Evolutionary conservation across 129 eudicot species (phyloP).

Genomic region (Artemisia tridentata): DNA sequence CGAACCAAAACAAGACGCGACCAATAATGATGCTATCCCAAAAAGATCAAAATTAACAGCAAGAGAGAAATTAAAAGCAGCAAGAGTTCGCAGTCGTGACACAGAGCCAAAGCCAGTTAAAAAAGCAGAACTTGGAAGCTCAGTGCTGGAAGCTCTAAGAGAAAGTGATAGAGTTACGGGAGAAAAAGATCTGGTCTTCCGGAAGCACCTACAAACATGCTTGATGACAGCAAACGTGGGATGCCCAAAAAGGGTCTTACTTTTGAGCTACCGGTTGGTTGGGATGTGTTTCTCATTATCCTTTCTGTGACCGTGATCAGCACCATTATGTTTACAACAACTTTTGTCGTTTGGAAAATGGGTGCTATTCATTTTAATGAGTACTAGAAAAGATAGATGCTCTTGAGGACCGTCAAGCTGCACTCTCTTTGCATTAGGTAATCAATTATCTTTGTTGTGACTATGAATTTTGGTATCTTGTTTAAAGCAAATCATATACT

Average conservation of each 20-base stretch:
- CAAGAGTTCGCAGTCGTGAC: constrained; percentile 75
- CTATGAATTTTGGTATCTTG: constrained; percentile 15
- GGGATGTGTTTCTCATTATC: constrained; percentile 64
- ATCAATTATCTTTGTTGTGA: neutral
- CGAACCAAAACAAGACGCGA: constrained; percentile 28
- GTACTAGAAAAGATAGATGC: constrained; percentile 37
- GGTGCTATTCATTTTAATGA: constrained; percentile 89
- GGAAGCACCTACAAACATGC: constrained; percentile 77
- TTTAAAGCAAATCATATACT: constrained; percentile 26
- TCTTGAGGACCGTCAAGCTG: neutral
- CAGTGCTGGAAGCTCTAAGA: constrained; percentile 62
- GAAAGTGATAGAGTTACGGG: constrained; percentile 60
- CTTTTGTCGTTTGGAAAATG: constrained; percentile 77
- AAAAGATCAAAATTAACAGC: constrained; percentile 78
- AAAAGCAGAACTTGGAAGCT: constrained; percentile 60
- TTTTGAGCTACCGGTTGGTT: constrained; percentile 73
- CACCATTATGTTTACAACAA: constrained; percentile 78
- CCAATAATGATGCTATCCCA: constrained; percentile 27
- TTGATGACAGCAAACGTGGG: constrained; percentile 93
- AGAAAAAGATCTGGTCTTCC: constrained; percentile 80
- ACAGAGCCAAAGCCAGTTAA: constrained; percentile 54
- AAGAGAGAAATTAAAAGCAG: constrained; percentile 88
- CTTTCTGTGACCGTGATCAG: constrained; percentile 78
- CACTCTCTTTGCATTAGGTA: neutral
- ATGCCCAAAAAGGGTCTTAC: constrained; percentile 79